Conservation (phyloP, 2,329 filamentous ascomycete species). For the Cladosporium austrohemisphaericum region DNA sequence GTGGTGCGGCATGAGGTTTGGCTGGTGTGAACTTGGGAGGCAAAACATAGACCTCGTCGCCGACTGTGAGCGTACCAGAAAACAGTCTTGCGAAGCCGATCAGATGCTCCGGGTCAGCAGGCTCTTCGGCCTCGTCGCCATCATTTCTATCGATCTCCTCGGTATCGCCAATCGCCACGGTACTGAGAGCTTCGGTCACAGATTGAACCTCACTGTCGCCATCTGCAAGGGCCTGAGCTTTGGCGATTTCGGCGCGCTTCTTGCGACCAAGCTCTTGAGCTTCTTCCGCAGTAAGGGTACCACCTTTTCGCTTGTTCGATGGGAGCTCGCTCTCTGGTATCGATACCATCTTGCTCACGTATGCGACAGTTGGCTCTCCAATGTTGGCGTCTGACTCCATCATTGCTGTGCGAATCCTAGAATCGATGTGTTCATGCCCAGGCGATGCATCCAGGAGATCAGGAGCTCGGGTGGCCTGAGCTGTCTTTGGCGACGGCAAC, state of each 20-base stretch:
- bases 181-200: slow-evolving; percentile 59
- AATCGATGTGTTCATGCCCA: slow-evolving; percentile 66
- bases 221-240: slow-evolving; percentile 62
- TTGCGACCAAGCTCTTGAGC: slow-evolving; percentile 80
- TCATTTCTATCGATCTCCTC: slow-evolving; percentile 46
- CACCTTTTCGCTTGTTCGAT: slow-evolving; percentile 73
- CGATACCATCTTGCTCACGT: slow-evolving; percentile 98
- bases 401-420: slow-evolving; percentile 73
- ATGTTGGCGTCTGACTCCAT: slow-evolving; percentile 67
- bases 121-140: slow-evolving; percentile 50
- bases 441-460: slow-evolving; percentile 76
- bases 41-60: slow-evolving; percentile 85
- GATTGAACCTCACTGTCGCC: slow-evolving; percentile 49
- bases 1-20: slow-evolving; percentile 65
- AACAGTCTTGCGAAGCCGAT: slow-evolving; percentile 94
- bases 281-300: slow-evolving; percentile 77
- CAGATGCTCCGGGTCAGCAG: slow-evolving; percentile 75
- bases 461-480: slow-evolving; percentile 77
- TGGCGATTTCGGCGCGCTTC: slow-evolving; percentile 84
- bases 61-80: slow-evolving; percentile 83
- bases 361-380: slow-evolving; percentile 79
- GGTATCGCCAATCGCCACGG: slow-evolving; percentile 56
- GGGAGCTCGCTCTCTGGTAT: slow-evolving; percentile 88
- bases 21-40: slow-evolving; percentile 90
- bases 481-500: slow-evolving; percentile 74